phyloP scores from a whole-genome alignment of 192 early-diverging fungal species.

The Backusella sp. region DNA sequence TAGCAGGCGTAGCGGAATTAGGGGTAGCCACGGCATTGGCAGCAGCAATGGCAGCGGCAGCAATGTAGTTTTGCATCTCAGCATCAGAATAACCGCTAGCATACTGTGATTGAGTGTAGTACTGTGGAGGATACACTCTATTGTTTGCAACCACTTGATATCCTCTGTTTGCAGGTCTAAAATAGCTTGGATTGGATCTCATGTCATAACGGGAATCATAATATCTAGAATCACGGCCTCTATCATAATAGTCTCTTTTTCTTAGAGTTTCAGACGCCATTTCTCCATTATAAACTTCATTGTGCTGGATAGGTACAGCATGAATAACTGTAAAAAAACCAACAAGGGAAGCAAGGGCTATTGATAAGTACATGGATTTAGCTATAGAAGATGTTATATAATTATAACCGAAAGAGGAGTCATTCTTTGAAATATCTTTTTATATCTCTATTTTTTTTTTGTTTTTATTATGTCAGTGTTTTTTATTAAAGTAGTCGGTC shows the following conservation, averaged over 20 bases:
- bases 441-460: not conserved
- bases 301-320: not conserved
- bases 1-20: not conserved
- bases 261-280: not conserved
- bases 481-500: not conserved
- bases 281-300: not conserved
- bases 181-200: not conserved
- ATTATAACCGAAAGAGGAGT: not conserved
- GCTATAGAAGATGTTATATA: not conserved
- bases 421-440: not conserved
- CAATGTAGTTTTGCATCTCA: not conserved
- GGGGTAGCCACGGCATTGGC: not conserved
- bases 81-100: not conserved
- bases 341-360: not conserved
- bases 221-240: not conserved
- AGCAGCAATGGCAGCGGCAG: not conserved
- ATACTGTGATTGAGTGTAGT: not conserved
- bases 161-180: not conserved
- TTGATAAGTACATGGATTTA: not conserved
- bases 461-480: not conserved
- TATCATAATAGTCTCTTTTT: not conserved
- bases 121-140: not conserved
- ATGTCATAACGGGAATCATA: not conserved
- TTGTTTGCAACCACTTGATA: not conserved
- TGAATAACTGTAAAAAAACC: not conserved